These are phyloP conservation scores for Eutrema heterophyllum DNA, from an alignment of 345 rosid species.

Conservation along the genomic window DNA sequence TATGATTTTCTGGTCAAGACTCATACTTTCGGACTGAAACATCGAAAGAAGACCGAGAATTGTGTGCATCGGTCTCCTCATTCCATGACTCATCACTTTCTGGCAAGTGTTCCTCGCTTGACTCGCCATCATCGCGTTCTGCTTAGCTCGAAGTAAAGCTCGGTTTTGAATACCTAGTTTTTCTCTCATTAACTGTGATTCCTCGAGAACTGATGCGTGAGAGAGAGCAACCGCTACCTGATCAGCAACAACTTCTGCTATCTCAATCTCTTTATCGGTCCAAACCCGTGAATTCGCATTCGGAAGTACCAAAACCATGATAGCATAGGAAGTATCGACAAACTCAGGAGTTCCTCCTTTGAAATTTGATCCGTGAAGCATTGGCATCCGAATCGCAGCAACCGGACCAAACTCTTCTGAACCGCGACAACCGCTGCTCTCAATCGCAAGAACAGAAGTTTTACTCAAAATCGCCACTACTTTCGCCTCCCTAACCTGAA, in stretches of 20 bases:
- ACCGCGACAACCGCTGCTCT: slow-evolving; percentile 47
- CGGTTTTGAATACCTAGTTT: slow-evolving; percentile 73
- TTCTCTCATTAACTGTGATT: slow-evolving; percentile 85
- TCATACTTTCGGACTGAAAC: slow-evolving; percentile 55
- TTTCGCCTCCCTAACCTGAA: slow-evolving; percentile 52
- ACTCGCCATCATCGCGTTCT: slow-evolving; percentile 94
- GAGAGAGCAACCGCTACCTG: slow-evolving; percentile 98
- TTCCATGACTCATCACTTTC: slow-evolving; percentile 94
- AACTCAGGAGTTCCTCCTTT: slow-evolving; percentile 90
- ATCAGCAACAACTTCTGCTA: slow-evolving; percentile 95
- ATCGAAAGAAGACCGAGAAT: slow-evolving; percentile 84
- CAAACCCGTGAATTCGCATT: slow-evolving; percentile 44
- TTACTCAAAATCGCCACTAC: slow-evolving; percentile 61
- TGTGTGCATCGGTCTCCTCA: slow-evolving; percentile 96
- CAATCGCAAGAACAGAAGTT: slow-evolving; percentile 63
- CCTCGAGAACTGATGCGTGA: slow-evolving; percentile 93
- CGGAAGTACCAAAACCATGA: slow-evolving; percentile 84
- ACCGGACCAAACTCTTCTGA: slow-evolving; percentile 64
- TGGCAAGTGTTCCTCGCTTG: slow-evolving; percentile 87
- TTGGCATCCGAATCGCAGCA: slow-evolving; percentile 89
- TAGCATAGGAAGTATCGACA: slow-evolving; percentile 68
- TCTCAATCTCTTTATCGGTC: slow-evolving; percentile 70
- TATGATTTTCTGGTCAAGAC: slow-evolving; percentile 57
- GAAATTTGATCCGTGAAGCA: slow-evolving; percentile 78
- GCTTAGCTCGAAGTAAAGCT: slow-evolving; percentile 65